These are phyloP conservation scores for Cercospora brassicicola DNA, from an alignment of 2,329 filamentous ascomycete genomes.

Conservation along the genomic window DNA sequence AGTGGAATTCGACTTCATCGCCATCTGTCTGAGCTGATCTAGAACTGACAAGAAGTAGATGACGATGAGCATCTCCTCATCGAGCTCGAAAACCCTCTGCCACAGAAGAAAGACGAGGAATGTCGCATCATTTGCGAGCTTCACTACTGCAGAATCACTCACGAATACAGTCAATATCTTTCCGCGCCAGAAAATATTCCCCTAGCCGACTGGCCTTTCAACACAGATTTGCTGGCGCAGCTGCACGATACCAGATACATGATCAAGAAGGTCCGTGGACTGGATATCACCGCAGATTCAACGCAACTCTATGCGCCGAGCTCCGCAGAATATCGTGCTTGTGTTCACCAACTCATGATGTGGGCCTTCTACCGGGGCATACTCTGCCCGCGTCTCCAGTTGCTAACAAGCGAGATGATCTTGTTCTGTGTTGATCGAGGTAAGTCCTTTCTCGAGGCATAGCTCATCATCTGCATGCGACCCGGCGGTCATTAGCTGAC, in stretches of 20 bases:
- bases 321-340: constrained; percentile 9
- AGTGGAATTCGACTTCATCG: not conserved
- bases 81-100: not conserved
- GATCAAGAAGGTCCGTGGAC: constrained; percentile 2
- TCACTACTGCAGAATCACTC: constrained; percentile 11
- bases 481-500: not conserved
- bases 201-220: not conserved
- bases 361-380: constrained; percentile 11
- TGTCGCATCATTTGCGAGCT: not conserved
- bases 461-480: not conserved
- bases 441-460: not conserved
- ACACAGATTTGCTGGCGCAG: constrained; percentile 5
- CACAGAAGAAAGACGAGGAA: not conserved
- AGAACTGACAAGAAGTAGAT: not conserved
- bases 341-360: not conserved
- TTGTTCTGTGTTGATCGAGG: constrained; percentile 2
- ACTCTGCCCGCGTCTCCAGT: not conserved
- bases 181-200: constrained; percentile 8
- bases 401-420: constrained; percentile 5
- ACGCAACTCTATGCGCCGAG: not conserved
- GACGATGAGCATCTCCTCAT: not conserved
- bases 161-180: constrained; percentile 1
- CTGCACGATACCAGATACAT: constrained; percentile 4
- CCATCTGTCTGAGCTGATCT: not conserved
- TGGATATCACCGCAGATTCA: not conserved